Evolutionary conservation across 495 filamentous ascomycete species (phyloP).

Genomic region (Trichodelitschia bisporula): DNA sequence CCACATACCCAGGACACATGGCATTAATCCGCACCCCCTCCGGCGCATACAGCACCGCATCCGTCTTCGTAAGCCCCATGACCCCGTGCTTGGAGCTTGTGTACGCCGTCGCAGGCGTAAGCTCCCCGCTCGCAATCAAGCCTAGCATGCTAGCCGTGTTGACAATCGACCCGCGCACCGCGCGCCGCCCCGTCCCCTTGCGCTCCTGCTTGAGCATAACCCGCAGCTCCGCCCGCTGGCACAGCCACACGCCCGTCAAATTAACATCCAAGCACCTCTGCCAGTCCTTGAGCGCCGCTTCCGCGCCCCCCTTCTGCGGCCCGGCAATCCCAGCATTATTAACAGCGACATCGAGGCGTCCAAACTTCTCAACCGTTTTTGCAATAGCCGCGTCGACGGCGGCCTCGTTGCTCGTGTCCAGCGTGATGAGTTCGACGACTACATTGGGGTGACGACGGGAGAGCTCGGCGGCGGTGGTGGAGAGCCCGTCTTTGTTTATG

Average conservation of each 20-base stretch:
- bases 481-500: constrained; percentile 9
- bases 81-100: constrained; percentile 1
- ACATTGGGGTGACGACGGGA: constrained; percentile 10
- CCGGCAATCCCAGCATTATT: constrained; percentile 8
- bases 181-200: not conserved
- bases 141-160: constrained; percentile 1
- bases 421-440: constrained; percentile 10
- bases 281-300: constrained; percentile 11
- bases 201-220: constrained; percentile 7
- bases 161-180: constrained; percentile 2
- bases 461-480: constrained; percentile 9
- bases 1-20: constrained; percentile 2
- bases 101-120: constrained; percentile 1
- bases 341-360: constrained; percentile 9
- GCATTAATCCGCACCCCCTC: constrained; percentile 1
- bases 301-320: constrained; percentile 11
- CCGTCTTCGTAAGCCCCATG: constrained; percentile 2
- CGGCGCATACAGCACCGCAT: not conserved
- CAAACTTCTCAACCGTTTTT: constrained; percentile 11
- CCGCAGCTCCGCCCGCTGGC: constrained; percentile 2
- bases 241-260: constrained; percentile 4
- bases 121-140: not conserved
- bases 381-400: constrained; percentile 13
- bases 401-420: constrained; percentile 13
- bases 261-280: constrained; percentile 8